Evolutionary conservation across 2,329 filamentous ascomycete genomes (phyloP), one percentile per base, ranked within the genome.

Genomic region (Fusarium domesticum): DNA sequence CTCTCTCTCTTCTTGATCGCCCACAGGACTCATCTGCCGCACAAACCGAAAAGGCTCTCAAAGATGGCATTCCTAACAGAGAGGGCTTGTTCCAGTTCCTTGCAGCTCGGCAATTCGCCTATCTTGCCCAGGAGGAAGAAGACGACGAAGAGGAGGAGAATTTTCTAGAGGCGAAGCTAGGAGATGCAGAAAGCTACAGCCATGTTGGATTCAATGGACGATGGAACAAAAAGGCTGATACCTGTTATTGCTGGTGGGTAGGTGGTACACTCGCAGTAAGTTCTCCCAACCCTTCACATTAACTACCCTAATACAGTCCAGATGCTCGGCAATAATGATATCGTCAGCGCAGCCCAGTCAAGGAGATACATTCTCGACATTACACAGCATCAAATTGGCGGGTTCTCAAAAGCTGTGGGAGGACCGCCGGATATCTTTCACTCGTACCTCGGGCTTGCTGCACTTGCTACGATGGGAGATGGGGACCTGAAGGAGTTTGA

Each of bases 191-290:
- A 4, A 47, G 36, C 4, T 61, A 51, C 16, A 66, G 70, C 8
- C 78, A 77, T 59, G 77, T 89, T 2, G 93, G 91, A 8, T 90
- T 95, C 69, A 96, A 95, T 60, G 93, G 93, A 18, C 83, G 93
- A 38, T 83, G 81, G 63, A 96, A 96, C 71, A 98, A 98, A 67
- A 77, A 84, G 37, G 87, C 88, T 8, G 93, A 98, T 68, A 97
- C 93, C 1, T 98, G 93, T 69, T 98, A 98, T 66, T 85, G 83
- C 17, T 98, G 92, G 75, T 98, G 93, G 93, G 89, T 88, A 1
- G 77, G 78, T 4, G 89, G 81, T 2, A 81, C 89, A 1, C 62
- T 81, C 1, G 57, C 62, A 40, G 72, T 76, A 60, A 49, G 66
- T 39, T 15, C 6, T 6, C 10, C 2, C n/a, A 3, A 8, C 6